Conservation (phyloP, 768 basidiomycete genomes). For the Leucocoprinus sp. region DNA sequence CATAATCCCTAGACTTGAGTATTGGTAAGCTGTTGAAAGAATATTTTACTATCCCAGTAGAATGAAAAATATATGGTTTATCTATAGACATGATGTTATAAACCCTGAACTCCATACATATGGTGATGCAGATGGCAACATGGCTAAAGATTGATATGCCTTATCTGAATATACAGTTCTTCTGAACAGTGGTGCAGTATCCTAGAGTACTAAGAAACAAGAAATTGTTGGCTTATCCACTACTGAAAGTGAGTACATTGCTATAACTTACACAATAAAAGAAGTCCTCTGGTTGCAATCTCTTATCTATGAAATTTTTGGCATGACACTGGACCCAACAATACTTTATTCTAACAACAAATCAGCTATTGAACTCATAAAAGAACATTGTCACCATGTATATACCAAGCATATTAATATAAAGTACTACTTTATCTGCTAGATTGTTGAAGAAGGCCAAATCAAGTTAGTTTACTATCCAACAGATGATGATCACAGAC, state of each 20-base stretch:
- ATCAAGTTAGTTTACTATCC: conserved; percentile 12
- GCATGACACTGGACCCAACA: not conserved
- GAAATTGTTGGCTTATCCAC: conserved; percentile 26
- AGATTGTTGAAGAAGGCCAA: conserved; percentile 12
- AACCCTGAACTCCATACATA: conserved; percentile 14
- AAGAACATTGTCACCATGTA: conserved; percentile 18
- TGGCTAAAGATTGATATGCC: conserved; percentile 1
- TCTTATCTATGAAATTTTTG: conserved; percentile 1
- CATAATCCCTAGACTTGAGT: conserved; percentile 21
- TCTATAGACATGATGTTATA: conserved; percentile 21
- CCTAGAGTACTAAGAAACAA: conserved; percentile 30
- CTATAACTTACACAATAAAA: conserved; percentile 18
- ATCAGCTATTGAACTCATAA: conserved; percentile 18
- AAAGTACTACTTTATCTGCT: conserved; percentile 24
- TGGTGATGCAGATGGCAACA: conserved; percentile 16
- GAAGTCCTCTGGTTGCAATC: conserved; percentile 18
- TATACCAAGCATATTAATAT: conserved; percentile 32
- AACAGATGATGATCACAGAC: conserved; percentile 15
- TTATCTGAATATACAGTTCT: conserved; percentile 22
- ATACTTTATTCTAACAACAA: conserved; percentile 18
- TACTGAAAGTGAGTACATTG: conserved; percentile 19
- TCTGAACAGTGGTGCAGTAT: conserved; percentile 23
- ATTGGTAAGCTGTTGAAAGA: conserved; percentile 32
- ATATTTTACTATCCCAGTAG: conserved; percentile 14
- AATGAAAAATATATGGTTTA: conserved; percentile 13